Percentiles rank a stretch among this genome's conserved stretches.
Evolutionary conservation across 768 basidiomycete genomes (phyloP).

Genomic region (Rhizopogon vinicolor): DNA sequence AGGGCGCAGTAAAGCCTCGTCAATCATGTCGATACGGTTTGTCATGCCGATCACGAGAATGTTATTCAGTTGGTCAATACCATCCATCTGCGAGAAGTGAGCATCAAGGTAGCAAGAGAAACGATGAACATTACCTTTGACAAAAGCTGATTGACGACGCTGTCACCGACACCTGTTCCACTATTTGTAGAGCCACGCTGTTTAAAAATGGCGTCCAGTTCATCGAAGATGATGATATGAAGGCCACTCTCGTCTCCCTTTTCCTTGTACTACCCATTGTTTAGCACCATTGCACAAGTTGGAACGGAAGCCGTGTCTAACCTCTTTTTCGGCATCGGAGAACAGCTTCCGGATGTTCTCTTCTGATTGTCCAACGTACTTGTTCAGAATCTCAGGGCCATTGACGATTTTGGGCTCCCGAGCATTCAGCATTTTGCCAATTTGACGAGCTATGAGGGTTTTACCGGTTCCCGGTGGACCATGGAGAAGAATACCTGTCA

Average conservation of each 20-base stretch:
- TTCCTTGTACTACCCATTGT: slow-evolving; percentile 75
- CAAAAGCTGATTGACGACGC: slow-evolving; percentile 95
- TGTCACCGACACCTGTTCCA: slow-evolving; percentile 98
- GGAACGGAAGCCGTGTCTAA: slow-evolving; percentile 14
- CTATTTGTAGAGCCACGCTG: slow-evolving; percentile 90
- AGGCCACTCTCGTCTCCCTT: slow-evolving; percentile 96
- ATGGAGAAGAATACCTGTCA: slow-evolving; percentile 81
- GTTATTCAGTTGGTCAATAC: slow-evolving; percentile 98
- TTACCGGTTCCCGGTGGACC: slow-evolving; percentile 99
- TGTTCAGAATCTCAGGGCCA: slow-evolving; percentile 95
- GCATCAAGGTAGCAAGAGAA: not conserved
- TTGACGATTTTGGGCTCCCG: slow-evolving; percentile 98
- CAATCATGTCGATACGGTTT: slow-evolving; percentile 97
- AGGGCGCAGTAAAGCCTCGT: slow-evolving; percentile 94
- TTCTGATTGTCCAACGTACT: slow-evolving; percentile 95
- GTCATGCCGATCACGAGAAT: slow-evolving; percentile 99
- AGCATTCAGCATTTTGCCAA: slow-evolving; percentile 98
- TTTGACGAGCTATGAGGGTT: slow-evolving; percentile 96
- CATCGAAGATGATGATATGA: slow-evolving; percentile 99
- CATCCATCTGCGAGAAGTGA: slow-evolving; percentile 76
- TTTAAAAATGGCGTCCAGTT: slow-evolving; percentile 97
- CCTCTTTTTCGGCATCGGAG: slow-evolving; percentile 98
- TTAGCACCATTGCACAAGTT: not conserved
- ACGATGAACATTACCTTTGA: slow-evolving; percentile 69
- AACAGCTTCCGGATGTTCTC: slow-evolving; percentile 98